Base-by-base conservation (phyloP, 768 basidiomycete genomes). In the Leucocoprinus birnbaumii region DNA sequence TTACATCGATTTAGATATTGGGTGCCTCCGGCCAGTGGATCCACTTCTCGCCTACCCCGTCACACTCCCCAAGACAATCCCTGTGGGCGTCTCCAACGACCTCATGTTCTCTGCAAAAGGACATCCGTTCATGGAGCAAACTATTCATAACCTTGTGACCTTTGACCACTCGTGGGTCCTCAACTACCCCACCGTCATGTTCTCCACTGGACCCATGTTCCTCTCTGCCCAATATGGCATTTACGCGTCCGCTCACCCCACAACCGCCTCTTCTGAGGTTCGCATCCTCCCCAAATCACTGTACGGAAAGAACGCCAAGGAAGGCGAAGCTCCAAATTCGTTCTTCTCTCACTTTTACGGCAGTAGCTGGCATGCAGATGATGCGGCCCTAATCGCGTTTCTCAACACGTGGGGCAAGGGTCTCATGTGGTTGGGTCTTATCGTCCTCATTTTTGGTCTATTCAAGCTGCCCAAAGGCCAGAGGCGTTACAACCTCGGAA, bases 121-220 rank as follows among this genome's bases (percentile, higher is more conserved):
- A 1, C 92, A 94, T 60, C 89, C 93, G 1, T 91, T 99, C 75
- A 79, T 98, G 74, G 86, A 87, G 37, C 91, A 95, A 71, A 91
- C 92, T 48, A 95, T 98, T 60, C 89, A 95, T 73, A 92, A 89
- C 67, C 83, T 98, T 57, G 79, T 85, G 63, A 86, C 86, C 19
- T 99, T 96, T 67, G 92, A 98, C 73, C 92, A 96, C 68, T 83
- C 85, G 50, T 99, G 92, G 86, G 69, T 97, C 51, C 84, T 95
- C 66, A 97, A 98, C 71, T 99, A 99, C 63, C 97, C 97, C 27
- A 99, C 97, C 24, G 97, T 99, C 76, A 99, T 99, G 97, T 99
- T 99, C 73, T 94, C 94, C 51, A 99, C 97, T 0, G 96, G 96
- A 1, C 97, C 97, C 63, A 99, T 99, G 97, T 99, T 98, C 72